Evolutionary conservation across 2,329 filamentous ascomycete species (phyloP).

Genomic region (Acarospora socialis): DNA sequence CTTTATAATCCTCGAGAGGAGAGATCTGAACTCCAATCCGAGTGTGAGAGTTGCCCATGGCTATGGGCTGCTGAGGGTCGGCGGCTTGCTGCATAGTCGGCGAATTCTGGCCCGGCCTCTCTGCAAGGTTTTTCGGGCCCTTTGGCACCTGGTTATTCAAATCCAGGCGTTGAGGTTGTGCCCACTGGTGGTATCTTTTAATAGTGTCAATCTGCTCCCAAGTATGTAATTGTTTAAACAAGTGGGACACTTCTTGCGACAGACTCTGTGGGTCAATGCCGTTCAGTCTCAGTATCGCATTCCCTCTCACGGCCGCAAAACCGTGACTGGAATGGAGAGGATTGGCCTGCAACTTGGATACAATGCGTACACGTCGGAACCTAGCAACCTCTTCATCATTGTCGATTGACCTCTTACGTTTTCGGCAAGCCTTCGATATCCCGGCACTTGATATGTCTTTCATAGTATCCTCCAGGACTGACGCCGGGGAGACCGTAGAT

Average conservation of each 20-base stretch:
- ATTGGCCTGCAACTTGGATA: too few species aligned
- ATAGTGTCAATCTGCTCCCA: slow-evolving; percentile 67
- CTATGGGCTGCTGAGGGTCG: slow-evolving; percentile 38
- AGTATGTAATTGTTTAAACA: slow-evolving; percentile 40
- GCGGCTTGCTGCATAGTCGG: slow-evolving; percentile 66
- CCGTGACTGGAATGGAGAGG: too few species aligned
- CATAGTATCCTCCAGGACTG: too few species aligned
- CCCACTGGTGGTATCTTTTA: slow-evolving; percentile 73
- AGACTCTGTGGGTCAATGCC: slow-evolving; percentile 64
- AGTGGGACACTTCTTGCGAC: slow-evolving; percentile 61
- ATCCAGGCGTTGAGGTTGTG: slow-evolving; percentile 66
- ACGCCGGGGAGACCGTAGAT: too few species aligned
- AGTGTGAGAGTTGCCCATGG: slow-evolving; percentile 44
- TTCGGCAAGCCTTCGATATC: too few species aligned
- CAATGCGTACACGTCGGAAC: too few species aligned
- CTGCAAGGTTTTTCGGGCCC: slow-evolving; percentile 48
- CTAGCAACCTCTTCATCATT: too few species aligned
- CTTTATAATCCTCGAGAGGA: slow-evolving; percentile 55
- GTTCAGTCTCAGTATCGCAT: slow-evolving; percentile 36
- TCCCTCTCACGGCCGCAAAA: slow-evolving; percentile 39
- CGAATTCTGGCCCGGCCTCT: slow-evolving; percentile 63
- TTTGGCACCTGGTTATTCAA: slow-evolving; percentile 73
- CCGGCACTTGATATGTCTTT: too few species aligned
- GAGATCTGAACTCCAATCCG: slow-evolving; percentile 35
- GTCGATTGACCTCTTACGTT: too few species aligned